These are phyloP conservation scores for Isabelozyma rhagii DNA, from an alignment of 805 yeast species.

Conservation along the genomic window DNA sequence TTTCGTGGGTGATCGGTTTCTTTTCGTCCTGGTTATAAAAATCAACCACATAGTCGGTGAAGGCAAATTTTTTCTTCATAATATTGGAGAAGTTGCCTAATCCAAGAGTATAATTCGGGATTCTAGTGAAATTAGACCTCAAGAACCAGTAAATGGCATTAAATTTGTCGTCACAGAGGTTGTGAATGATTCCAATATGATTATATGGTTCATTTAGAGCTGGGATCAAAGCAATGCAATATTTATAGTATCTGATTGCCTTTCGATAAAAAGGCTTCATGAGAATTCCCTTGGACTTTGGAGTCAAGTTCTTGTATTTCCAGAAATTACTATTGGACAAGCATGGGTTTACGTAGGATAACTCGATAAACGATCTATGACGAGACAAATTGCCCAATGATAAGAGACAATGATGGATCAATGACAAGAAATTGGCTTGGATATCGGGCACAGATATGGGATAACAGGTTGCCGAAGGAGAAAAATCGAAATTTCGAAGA, in stretches of 20 bases:
- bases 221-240: conserved; percentile 58
- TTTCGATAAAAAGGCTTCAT: conserved; percentile 20
- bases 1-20: conserved; percentile 6
- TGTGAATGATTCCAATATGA: conserved; percentile 49
- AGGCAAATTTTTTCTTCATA: conserved; percentile 35
- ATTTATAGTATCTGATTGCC: conserved; percentile 38
- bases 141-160: conserved; percentile 51
- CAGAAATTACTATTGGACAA: conserved; percentile 23
- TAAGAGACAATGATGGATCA: conserved; percentile 48
- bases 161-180: conserved; percentile 41
- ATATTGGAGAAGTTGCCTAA: conserved; percentile 41
- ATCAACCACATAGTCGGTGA: conserved; percentile 19
- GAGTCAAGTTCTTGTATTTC: conserved; percentile 27
- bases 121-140: conserved; percentile 54
- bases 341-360: conserved; percentile 38
- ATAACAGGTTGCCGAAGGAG: conserved; percentile 6
- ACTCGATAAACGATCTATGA: conserved; percentile 50
- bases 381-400: conserved; percentile 59
- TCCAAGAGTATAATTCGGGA: conserved; percentile 45
- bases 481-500: conserved; percentile 24
- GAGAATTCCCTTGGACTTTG: conserved; percentile 20
- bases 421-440: conserved; percentile 35
- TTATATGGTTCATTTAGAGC: conserved; percentile 66
- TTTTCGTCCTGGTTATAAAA: conserved; percentile 8
- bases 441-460: conserved; percentile 11